A percentile compares a stretch with the other conserved stretches of the same genome.
These are phyloP conservation scores for Leccinum aurantiacum DNA, from an alignment of 768 basidiomycete species.

Conservation along the genomic window DNA sequence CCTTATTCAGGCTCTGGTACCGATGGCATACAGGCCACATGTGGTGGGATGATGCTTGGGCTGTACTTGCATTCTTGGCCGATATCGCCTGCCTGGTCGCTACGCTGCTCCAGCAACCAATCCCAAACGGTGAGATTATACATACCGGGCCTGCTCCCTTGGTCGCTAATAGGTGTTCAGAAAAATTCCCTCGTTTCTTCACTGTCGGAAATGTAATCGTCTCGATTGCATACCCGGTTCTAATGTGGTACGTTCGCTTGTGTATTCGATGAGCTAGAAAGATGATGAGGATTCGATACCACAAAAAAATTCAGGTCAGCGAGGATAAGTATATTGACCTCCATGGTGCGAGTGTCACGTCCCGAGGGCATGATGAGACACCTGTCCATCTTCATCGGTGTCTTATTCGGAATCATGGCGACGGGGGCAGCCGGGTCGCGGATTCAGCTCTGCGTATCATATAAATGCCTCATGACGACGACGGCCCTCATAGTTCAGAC, in stretches of 20 bases:
- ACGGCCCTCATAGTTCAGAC: conserved; percentile 16
- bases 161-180: conserved; percentile 7
- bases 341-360: conserved; percentile 22
- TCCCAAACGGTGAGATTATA: conserved; percentile 4
- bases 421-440: conserved; percentile 9
- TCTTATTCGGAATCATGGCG: conserved; percentile 18
- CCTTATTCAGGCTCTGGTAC: conserved; percentile 26
- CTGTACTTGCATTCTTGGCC: conserved; percentile 14
- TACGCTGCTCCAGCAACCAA: conserved; percentile 9
- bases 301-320: conserved; percentile 17
- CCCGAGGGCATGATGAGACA: conserved; percentile 15
- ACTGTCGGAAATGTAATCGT: conserved; percentile 12
- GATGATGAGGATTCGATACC: neutral
- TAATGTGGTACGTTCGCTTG: conserved; percentile 17
- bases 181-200: conserved; percentile 6
- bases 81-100: conserved; percentile 13
- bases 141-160: neutral
- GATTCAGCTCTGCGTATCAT: conserved; percentile 7
- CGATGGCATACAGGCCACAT: conserved; percentile 17
- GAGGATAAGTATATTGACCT: conserved; percentile 26
- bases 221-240: conserved; percentile 17
- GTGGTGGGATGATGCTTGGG: conserved; percentile 31
- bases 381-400: conserved; percentile 9
- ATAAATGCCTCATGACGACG: conserved; percentile 11
- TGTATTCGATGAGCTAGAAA: neutral